A percentile compares a stretch with the other conserved stretches of the same genome.
These are phyloP conservation scores for Coniella lustricola DNA, from an alignment of 2,329 filamentous ascomycete species.

Conservation along the genomic window DNA sequence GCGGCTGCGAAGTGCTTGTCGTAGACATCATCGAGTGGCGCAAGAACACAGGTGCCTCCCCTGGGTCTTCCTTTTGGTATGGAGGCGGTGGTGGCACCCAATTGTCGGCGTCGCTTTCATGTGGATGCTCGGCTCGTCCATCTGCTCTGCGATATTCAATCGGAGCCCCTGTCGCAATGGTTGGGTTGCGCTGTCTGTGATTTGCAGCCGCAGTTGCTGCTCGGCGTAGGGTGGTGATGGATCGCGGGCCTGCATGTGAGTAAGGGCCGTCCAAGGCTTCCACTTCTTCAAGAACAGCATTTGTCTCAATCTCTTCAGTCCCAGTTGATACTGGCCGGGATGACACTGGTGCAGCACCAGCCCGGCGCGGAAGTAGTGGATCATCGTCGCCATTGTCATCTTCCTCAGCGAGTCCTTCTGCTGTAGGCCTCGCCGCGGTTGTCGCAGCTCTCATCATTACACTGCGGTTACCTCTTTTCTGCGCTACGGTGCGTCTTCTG, in stretches of 20 bases:
- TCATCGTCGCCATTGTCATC: constrained; percentile 36
- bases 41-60: constrained; percentile 49
- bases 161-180: constrained; percentile 40
- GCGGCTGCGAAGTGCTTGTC: constrained; percentile 20
- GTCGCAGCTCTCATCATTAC: constrained; percentile 45
- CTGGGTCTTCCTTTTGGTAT: constrained; percentile 61
- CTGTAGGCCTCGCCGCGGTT: constrained; percentile 29
- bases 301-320: constrained; percentile 36
- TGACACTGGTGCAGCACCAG: constrained; percentile 28
- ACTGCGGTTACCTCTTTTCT: constrained; percentile 44
- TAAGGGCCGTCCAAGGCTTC: constrained; percentile 65
- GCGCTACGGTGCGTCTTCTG: constrained; percentile 64
- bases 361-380: constrained; percentile 44
- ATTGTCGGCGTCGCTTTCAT: constrained; percentile 82
- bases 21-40: constrained; percentile 38
- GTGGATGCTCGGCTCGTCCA: constrained; percentile 64
- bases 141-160: constrained; percentile 63
- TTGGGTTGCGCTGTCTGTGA: constrained; percentile 60
- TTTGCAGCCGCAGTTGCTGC: constrained; percentile 71
- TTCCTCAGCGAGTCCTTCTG: constrained; percentile 19
- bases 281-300: constrained; percentile 46
- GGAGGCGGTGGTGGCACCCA: constrained; percentile 83
- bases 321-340: constrained; percentile 17
- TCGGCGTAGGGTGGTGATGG: constrained; percentile 61
- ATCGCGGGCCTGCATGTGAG: constrained; percentile 64